phyloP scores from a whole-genome alignment of 306 rosid species.

The Dalbergia cochinchinensis region DNA sequence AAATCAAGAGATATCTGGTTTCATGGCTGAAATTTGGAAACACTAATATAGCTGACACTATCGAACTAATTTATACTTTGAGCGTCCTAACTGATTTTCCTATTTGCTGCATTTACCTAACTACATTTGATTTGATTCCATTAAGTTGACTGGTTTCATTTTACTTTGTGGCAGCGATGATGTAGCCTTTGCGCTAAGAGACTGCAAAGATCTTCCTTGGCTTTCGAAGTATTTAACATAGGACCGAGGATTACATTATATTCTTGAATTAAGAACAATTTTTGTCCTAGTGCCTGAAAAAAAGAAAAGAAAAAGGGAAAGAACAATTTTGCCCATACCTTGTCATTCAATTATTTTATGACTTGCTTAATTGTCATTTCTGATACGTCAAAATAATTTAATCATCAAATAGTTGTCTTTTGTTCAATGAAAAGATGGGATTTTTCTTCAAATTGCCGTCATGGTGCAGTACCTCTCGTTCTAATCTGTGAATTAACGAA shows the following conservation, averaged over 20 bases:
- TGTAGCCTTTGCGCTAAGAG: constrained; percentile 88
- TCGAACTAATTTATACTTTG: background rate
- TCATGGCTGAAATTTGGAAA: constrained; percentile 16
- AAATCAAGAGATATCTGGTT: background rate
- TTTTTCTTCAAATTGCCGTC: constrained; percentile 27
- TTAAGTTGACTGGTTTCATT: constrained; percentile 43
- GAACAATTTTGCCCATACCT: constrained; percentile 45
- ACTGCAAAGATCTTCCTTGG: constrained; percentile 84
- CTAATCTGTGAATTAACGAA: constrained; percentile 90
- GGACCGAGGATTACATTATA: background rate
- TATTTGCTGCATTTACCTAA: background rate
- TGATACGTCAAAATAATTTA: background rate
- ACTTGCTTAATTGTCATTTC: constrained; percentile 2
- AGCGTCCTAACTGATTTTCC: background rate
- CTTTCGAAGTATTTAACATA: constrained; percentile 77
- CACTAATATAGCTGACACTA: background rate
- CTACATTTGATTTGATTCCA: constrained; percentile 9
- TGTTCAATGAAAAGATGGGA: background rate
- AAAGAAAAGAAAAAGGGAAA: background rate
- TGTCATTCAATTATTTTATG: constrained; percentile 28
- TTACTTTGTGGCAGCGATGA: constrained; percentile 67
- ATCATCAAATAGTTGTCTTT: background rate
- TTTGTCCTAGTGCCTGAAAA: background rate
- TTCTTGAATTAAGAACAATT: constrained; percentile 16
- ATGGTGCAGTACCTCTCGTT: constrained; percentile 83